These are phyloP conservation scores for Hypoxylon perforatum DNA, from an alignment of 495 filamentous ascomycete species.

Conservation along the genomic window DNA sequence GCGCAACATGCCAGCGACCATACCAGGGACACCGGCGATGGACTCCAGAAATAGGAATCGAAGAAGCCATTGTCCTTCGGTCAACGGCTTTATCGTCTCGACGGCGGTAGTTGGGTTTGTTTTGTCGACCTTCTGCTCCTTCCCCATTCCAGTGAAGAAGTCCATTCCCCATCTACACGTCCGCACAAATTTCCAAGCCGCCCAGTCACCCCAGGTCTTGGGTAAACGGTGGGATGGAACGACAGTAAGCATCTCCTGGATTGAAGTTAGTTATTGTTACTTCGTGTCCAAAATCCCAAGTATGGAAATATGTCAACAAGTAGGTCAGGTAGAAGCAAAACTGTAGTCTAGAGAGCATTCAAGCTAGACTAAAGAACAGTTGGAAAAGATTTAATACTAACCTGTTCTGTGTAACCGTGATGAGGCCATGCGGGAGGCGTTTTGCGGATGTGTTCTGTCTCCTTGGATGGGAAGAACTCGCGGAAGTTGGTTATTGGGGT, in stretches of 20 bases:
- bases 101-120: slow-evolving; percentile 57
- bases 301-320: too few relatives aligned
- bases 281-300: neutral
- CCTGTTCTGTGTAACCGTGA: slow-evolving; percentile 65
- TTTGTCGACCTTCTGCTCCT: slow-evolving; percentile 58
- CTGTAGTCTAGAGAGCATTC: neutral
- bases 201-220: slow-evolving; percentile 53
- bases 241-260: slow-evolving; percentile 55
- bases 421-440: slow-evolving; percentile 75
- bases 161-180: slow-evolving; percentile 59
- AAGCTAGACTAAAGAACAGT: neutral
- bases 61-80: slow-evolving; percentile 68
- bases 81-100: slow-evolving; percentile 56
- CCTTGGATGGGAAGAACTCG: slow-evolving; percentile 61
- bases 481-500: slow-evolving; percentile 49
- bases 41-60: slow-evolving; percentile 94
- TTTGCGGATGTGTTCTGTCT: slow-evolving; percentile 57
- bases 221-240: slow-evolving; percentile 52
- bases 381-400: slow-evolving; percentile 8
- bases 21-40: slow-evolving; percentile 93
- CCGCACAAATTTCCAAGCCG: slow-evolving; percentile 59
- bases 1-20: slow-evolving; percentile 94
- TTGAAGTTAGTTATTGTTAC: slow-evolving; percentile 19
- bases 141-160: slow-evolving; percentile 56
- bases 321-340: neutral